Percentiles rank a stretch among this genome's conserved stretches.
phyloP scores from a whole-genome alignment of 2,329 filamentous ascomycete species.

The Chaetomium globosum region DNA sequence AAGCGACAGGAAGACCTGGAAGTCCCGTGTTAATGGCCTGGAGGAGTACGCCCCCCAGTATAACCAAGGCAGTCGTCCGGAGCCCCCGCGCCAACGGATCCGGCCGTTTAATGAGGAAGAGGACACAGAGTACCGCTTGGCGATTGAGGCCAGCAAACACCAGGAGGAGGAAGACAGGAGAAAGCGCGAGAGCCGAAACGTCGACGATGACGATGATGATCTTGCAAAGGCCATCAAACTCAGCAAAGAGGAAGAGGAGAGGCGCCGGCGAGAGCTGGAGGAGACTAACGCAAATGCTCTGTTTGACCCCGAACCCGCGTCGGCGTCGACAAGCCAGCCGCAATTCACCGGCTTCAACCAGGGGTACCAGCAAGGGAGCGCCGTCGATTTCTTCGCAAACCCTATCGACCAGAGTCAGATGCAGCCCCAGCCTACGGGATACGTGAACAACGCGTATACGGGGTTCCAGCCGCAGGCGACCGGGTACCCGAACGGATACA shows the following conservation, averaged over 20 bases:
- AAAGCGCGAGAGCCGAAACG: constrained; percentile 67
- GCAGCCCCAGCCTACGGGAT: constrained; percentile 80
- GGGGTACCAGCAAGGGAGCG: constrained; percentile 94
- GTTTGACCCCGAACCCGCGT: constrained; percentile 77
- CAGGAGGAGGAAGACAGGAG: constrained; percentile 88
- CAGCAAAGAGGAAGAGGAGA: constrained; percentile 91
- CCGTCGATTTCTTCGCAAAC: constrained; percentile 97
- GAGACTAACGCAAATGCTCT: constrained; percentile 80
- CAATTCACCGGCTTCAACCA: constrained; percentile 92
- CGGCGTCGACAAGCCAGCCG: constrained; percentile 61
- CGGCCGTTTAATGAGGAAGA: constrained; percentile 70
- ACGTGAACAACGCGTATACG: constrained; percentile 59
- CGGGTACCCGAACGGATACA: constrained; percentile 47
- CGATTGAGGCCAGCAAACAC: constrained; percentile 90
- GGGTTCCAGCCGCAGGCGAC: constrained; percentile 52
- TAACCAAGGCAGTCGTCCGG: constrained; percentile 45
- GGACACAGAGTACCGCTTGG: constrained; percentile 85
- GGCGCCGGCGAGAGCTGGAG: constrained; percentile 82
- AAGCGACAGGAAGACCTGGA: constrained; percentile 91
- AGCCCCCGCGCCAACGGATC: constrained; percentile 53
- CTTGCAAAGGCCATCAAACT: constrained; percentile 92
- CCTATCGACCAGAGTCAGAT: constrained; percentile 81
- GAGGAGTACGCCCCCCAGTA: constrained; percentile 71
- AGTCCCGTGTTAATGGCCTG: constrained; percentile 89
- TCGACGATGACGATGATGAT: constrained; percentile 74